A percentile compares a stretch with the other conserved stretches of the same genome.
phyloP scores from a whole-genome alignment of 2,329 filamentous ascomycete genomes.

The Colletotrichum phormii region DNA sequence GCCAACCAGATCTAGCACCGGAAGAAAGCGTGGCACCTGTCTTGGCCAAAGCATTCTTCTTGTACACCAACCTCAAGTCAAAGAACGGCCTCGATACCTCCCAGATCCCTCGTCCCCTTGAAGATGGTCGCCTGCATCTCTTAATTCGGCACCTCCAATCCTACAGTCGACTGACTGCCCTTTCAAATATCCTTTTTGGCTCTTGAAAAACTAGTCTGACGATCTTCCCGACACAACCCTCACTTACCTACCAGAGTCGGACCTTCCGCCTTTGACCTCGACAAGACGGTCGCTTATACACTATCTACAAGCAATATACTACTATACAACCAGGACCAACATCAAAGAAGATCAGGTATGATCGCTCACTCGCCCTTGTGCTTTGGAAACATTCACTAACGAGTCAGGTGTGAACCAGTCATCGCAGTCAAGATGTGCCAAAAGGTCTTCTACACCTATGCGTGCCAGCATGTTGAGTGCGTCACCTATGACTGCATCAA shows the following conservation, averaged over 20 bases:
- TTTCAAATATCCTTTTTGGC: no score
- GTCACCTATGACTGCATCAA: constrained; percentile 30
- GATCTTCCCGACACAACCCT: neutral
- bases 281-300: neutral
- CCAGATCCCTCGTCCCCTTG: neutral
- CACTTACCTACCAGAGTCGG: no score
- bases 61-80: no score
- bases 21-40: neutral
- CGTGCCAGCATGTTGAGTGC: constrained; percentile 33
- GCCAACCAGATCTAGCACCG: neutral
- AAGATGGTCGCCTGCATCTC: no score
- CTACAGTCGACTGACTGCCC: no score
- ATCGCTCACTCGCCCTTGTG: neutral
- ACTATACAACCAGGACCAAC: neutral
- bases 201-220: neutral
- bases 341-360: neutral
- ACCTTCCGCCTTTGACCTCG: neutral
- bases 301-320: no score
- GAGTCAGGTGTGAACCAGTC: constrained; percentile 34
- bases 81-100: neutral
- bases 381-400: neutral
- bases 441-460: constrained; percentile 37
- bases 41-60: neutral
- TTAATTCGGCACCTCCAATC: neutral
- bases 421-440: constrained; percentile 26